A percentile compares a stretch with the other conserved stretches of the same genome.
These are phyloP conservation scores for Cynanchum wilfordii DNA, from an alignment of 257 asterid genomes.

Conservation along the genomic window DNA sequence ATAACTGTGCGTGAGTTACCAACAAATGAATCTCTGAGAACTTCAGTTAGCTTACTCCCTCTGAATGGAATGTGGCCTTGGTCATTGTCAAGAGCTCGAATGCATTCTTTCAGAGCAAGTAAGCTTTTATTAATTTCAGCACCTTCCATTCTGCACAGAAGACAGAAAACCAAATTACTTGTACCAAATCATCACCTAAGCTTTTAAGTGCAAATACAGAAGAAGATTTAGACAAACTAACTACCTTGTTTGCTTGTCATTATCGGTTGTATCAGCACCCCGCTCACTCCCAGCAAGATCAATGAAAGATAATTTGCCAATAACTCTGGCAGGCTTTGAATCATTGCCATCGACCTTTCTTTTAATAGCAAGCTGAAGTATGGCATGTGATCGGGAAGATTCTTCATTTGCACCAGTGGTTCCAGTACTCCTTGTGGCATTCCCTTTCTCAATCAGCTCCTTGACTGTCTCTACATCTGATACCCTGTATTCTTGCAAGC, in stretches of 20 bases:
- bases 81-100: conserved; percentile 32
- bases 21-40: conserved; percentile 36
- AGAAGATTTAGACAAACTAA: too few relatives aligned
- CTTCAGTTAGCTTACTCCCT: conserved; percentile 39
- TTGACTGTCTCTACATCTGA: conserved; percentile 30
- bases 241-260: conserved; percentile 37
- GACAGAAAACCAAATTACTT: neutral
- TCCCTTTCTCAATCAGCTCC: conserved; percentile 36
- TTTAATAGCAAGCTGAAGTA: conserved; percentile 37
- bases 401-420: conserved; percentile 40
- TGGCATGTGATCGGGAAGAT: conserved; percentile 42
- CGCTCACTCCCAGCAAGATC: conserved; percentile 48
- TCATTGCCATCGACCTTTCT: conserved; percentile 26
- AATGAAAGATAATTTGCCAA: conserved; percentile 40
- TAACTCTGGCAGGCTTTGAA: conserved; percentile 30
- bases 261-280: conserved; percentile 42
- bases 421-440: conserved; percentile 37
- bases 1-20: conserved; percentile 37
- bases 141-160: conserved; percentile 30
- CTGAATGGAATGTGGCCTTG: conserved; percentile 36
- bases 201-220: too few relatives aligned
- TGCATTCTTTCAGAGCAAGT: conserved; percentile 33
- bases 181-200: neutral
- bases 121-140: conserved; percentile 32
- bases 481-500: conserved; percentile 35